A percentile compares a stretch with the other conserved stretches of the same genome.
phyloP scores from a whole-genome alignment of 2,329 filamentous ascomycete species.

The Trichoderma atroviride region DNA sequence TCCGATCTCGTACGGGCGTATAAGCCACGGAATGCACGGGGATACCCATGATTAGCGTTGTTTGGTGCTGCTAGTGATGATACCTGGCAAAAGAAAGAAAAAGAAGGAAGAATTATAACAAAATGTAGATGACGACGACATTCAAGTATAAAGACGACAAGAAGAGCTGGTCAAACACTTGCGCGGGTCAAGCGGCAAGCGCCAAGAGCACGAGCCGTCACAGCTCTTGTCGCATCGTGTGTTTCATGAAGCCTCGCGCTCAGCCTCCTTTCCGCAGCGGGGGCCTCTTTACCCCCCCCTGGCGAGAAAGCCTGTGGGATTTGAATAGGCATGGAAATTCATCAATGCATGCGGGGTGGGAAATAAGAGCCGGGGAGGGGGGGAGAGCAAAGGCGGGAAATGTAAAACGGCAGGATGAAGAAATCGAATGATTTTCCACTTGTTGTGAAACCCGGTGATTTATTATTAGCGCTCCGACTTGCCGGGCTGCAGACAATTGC shows the following conservation, averaged over 20 bases:
- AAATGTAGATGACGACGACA: background rate
- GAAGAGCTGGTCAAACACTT: background rate
- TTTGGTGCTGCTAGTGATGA: background rate
- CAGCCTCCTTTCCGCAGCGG: slow-evolving; percentile 2
- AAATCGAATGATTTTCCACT: slow-evolving; percentile 31
- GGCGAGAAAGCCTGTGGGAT: background rate
- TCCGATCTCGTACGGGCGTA: slow-evolving; percentile 1
- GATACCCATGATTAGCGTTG: slow-evolving; percentile 12
- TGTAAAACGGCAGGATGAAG: slow-evolving; percentile 19
- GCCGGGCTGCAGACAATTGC: background rate
- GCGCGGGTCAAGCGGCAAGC: slow-evolving; percentile 15
- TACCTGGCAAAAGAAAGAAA: background rate
- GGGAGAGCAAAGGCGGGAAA: background rate
- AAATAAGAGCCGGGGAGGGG: background rate
- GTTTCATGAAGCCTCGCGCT: slow-evolving; percentile 24
- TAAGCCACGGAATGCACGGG: slow-evolving; percentile 2
- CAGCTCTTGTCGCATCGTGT: slow-evolving; percentile 24
- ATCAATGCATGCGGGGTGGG: background rate
- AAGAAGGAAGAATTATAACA: background rate
- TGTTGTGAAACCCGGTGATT: slow-evolving; percentile 15
- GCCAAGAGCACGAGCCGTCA: slow-evolving; percentile 20
- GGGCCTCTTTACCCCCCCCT: background rate
- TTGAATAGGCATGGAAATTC: background rate
- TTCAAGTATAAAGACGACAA: background rate
- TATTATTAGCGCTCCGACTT: background rate